Conservation (phyloP, 345 rosid genomes). For the Erodium maritimum region DNA sequence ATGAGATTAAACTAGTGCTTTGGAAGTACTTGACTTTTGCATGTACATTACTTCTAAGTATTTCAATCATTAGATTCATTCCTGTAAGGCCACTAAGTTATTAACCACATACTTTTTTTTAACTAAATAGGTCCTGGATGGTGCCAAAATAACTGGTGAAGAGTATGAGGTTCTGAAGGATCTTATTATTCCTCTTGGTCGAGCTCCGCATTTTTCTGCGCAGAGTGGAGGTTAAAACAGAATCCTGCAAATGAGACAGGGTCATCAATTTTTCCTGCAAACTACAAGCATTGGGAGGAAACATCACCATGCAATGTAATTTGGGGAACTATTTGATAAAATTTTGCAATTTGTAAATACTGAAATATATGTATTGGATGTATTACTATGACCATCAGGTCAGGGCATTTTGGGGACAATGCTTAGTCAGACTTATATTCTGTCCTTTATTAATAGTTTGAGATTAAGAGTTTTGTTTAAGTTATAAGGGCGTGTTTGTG, state of each 20-base stretch:
- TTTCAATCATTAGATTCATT: background rate
- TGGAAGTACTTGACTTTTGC: too few species aligned
- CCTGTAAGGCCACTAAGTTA: background rate
- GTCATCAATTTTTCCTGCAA: background rate
- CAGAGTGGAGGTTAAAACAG: conserved; percentile 44
- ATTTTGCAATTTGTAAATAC: background rate
- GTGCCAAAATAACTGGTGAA: conserved; percentile 47
- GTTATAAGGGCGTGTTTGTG: too few species aligned
- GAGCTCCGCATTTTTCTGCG: conserved; percentile 50
- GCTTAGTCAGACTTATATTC: too few species aligned
- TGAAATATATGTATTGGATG: too few species aligned
- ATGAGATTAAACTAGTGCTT: too few species aligned
- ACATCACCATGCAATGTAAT: too few species aligned
- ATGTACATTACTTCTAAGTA: background rate
- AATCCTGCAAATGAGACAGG: background rate
- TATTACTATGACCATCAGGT: too few species aligned
- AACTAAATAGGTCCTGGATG: conserved; percentile 46
- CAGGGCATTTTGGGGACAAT: too few species aligned
- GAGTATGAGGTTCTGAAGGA: conserved; percentile 81
- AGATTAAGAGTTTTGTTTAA: too few species aligned
- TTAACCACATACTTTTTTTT: conserved; percentile 1
- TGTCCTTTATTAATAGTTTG: too few species aligned
- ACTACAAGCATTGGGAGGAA: too few species aligned
- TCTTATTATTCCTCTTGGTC: conserved; percentile 66
- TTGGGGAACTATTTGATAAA: too few species aligned